phyloP scores from a whole-genome alignment of 2,329 filamentous ascomycete species.

The Bipolaris sorokiniana region DNA sequence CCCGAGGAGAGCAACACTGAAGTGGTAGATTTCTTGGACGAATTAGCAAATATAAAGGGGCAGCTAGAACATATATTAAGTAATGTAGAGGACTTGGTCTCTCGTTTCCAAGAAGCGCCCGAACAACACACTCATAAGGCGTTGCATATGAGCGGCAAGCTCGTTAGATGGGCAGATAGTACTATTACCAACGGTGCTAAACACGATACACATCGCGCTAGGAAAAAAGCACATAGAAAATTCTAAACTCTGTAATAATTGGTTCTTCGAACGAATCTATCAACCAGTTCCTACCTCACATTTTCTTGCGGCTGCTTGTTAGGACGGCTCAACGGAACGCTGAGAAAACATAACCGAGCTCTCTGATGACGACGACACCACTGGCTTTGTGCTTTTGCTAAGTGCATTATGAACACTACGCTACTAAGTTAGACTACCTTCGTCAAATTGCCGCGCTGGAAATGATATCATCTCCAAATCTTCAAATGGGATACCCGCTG shows the following conservation, averaged over 20 bases:
- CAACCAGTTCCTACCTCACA: not conserved
- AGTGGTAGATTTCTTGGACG: not conserved
- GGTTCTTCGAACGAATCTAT: not conserved
- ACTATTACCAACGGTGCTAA: not conserved
- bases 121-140: not conserved
- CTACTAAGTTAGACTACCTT: not conserved
- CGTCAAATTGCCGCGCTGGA: not conserved
- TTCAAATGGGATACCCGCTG: not conserved
- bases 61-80: not conserved
- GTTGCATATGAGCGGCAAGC: not conserved
- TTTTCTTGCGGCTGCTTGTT: not conserved
- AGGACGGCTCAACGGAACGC: not conserved
- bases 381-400: not conserved
- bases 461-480: not conserved
- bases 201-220: not conserved
- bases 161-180: not conserved
- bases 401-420: not conserved
- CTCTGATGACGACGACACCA: not conserved
- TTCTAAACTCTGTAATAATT: not conserved
- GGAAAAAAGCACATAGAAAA: slow-evolving; percentile 1
- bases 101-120: not conserved
- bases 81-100: not conserved
- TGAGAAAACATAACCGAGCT: not conserved
- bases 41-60: not conserved
- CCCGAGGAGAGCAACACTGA: not conserved